Base-by-base conservation (phyloP, 305 asterid species). In the Ruellia speciosa region DNA sequence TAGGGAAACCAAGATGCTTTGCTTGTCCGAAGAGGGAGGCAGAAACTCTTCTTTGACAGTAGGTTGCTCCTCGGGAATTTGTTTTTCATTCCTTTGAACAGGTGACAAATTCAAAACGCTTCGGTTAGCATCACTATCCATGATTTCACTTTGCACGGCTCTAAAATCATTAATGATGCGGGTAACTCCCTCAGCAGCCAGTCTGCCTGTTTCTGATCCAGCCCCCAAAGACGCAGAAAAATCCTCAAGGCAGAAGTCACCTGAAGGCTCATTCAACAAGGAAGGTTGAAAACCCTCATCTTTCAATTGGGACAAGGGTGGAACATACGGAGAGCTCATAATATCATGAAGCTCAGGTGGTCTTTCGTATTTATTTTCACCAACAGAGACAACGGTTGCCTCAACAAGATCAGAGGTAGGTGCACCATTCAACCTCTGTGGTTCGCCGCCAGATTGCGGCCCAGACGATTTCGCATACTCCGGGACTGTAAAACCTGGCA, bases 1-100 rank as follows among this genome's bases (percentile, higher is more conserved):
- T 58, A 92, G 72, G 62, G 96, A 80, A 64, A 92, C 96, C 73
- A 92, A 72, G 72, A 92, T 92, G 77, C 98, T 92, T 78, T 88
- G 98, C 65, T 88, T 88, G 64, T 88, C 90, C 47, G 98, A 80
- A 28, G 92, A 87, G 63, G 94, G 71, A 47, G 95, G 94, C 50
- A 80, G 85, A 72, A 85, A 84, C 62, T 84, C 96, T 67, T 84
- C 96, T 68, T 75, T 76, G 31, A 56, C 54, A 65, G 78, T 65
- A 58, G 68, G 69, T 60, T 78, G 75, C 60, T 81, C 86, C 64
- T 76, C 81, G 7, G 14, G 45, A 65, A 63, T 58, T 57, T 68
- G 75, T 47, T 73, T 78, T 52, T 66, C 75, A 69, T 77, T 82
- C 18, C 63, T 64, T 67, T 68, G 85, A 54, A 62, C 40, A 49